Evolutionary conservation across 805 yeast genomes (phyloP).

Genomic region (Ogataea henricii): DNA sequence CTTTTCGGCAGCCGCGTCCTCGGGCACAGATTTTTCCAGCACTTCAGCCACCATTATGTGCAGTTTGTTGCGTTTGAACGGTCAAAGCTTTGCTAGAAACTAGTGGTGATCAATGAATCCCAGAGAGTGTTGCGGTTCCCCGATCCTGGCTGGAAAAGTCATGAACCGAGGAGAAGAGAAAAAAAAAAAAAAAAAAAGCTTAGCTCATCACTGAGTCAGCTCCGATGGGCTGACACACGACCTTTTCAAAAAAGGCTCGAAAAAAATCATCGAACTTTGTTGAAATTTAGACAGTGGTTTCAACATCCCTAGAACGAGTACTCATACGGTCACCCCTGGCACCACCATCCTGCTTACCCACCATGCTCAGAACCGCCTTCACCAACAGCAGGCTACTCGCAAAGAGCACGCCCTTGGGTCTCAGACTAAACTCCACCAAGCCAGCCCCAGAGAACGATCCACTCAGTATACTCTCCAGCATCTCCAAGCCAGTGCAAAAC

Average conservation of each 20-base stretch:
- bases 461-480: slow-evolving; percentile 16
- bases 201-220: background rate
- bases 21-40: background rate
- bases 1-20: slow-evolving; percentile 11
- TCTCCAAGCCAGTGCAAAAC: slow-evolving; percentile 7
- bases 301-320: no score
- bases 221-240: background rate
- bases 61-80: background rate
- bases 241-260: background rate
- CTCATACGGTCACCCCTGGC: no score
- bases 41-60: slow-evolving; percentile 1
- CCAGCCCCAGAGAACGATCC: slow-evolving; percentile 11
- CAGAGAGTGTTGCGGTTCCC: background rate
- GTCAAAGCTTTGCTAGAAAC: background rate
- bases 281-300: background rate
- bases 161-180: background rate
- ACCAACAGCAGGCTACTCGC: background rate
- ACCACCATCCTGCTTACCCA: no score
- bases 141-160: background rate
- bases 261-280: slow-evolving; percentile 4
- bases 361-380: slow-evolving; percentile 10
- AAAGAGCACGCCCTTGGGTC: background rate
- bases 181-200: background rate
- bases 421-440: slow-evolving; percentile 13
- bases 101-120: background rate